Percentiles rank a stretch among this genome's conserved stretches.
Conservation (phyloP, 768 basidiomycete genomes). For the Collybia nuda region DNA sequence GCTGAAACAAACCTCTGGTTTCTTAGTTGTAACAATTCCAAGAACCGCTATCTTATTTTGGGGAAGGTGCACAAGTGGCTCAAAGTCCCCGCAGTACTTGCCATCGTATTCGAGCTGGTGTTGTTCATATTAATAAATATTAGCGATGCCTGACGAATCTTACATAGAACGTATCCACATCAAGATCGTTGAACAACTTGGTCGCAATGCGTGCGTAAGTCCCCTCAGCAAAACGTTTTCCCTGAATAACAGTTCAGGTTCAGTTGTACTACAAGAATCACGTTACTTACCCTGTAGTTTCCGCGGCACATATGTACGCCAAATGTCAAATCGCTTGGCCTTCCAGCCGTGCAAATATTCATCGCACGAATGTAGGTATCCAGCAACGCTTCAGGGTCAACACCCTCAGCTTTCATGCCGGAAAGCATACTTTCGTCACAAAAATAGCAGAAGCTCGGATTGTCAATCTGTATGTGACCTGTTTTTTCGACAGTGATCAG, state of each 20-base stretch:
- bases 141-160: conserved; percentile 8
- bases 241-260: too few species aligned
- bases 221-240: conserved; percentile 54
- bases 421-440: conserved; percentile 54
- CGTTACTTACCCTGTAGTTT: conserved; percentile 43
- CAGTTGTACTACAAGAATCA: conserved; percentile 27
- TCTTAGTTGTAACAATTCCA: conserved; percentile 51
- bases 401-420: conserved; percentile 53
- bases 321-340: conserved; percentile 50
- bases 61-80: conserved; percentile 53
- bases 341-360: conserved; percentile 50
- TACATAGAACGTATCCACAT: conserved; percentile 57
- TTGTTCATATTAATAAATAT: background rate
- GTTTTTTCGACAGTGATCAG: background rate
- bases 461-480: conserved; percentile 51
- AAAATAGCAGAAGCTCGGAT: conserved; percentile 57
- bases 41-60: conserved; percentile 46
- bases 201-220: conserved; percentile 54
- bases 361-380: conserved; percentile 65
- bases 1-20: conserved; percentile 32
- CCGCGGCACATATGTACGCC: conserved; percentile 61
- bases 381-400: conserved; percentile 62
- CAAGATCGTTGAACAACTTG: conserved; percentile 56
- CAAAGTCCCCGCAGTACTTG: conserved; percentile 57
- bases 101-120: conserved; percentile 62